A percentile compares a stretch with the other conserved stretches of the same genome.
Evolutionary conservation across 805 yeast genomes (phyloP).

Genomic region (Kodamaea lidongshanica): DNA sequence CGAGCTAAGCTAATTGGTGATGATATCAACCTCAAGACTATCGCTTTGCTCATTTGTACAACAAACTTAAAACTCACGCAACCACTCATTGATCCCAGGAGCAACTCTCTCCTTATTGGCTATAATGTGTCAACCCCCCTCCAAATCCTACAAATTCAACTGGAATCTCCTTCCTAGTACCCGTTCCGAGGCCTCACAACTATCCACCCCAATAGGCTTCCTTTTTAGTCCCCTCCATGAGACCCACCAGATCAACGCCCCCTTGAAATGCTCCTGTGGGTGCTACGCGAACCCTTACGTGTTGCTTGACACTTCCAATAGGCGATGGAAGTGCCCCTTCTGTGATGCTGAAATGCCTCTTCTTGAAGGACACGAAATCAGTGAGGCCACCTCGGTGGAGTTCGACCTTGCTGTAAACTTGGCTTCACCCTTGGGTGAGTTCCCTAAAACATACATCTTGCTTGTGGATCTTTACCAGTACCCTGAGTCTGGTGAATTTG

Average conservation of each 20-base stretch:
- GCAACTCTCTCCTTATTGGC: too few species aligned
- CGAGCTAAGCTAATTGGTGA: too few species aligned
- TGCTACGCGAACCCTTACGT: constrained; percentile 23
- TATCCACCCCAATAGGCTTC: constrained; percentile 34
- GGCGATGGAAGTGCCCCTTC: constrained; percentile 37
- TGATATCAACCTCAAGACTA: too few species aligned
- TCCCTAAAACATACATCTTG: constrained; percentile 15
- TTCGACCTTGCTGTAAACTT: too few species aligned
- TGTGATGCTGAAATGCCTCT: constrained; percentile 22
- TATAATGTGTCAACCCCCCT: constrained; percentile 1
- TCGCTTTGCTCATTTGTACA: too few species aligned
- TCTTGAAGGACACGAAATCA: constrained; percentile 16
- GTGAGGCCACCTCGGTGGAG: constrained; percentile 10
- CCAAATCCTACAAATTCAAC: constrained; percentile 47
- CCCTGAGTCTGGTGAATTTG: constrained; percentile 12
- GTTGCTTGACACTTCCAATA: constrained; percentile 24
- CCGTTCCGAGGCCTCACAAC: constrained; percentile 26
- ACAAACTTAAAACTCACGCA: too few species aligned
- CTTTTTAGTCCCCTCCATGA: constrained; percentile 24
- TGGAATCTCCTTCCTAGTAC: constrained; percentile 54
- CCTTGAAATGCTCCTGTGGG: constrained; percentile 25
- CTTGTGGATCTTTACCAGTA: constrained; percentile 29
- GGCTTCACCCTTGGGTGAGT: constrained; percentile 5
- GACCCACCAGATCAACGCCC: constrained; percentile 7
- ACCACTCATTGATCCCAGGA: too few species aligned